Evolutionary conservation across 768 basidiomycete genomes (phyloP).

Genomic region (Tricholoma saponaceum): DNA sequence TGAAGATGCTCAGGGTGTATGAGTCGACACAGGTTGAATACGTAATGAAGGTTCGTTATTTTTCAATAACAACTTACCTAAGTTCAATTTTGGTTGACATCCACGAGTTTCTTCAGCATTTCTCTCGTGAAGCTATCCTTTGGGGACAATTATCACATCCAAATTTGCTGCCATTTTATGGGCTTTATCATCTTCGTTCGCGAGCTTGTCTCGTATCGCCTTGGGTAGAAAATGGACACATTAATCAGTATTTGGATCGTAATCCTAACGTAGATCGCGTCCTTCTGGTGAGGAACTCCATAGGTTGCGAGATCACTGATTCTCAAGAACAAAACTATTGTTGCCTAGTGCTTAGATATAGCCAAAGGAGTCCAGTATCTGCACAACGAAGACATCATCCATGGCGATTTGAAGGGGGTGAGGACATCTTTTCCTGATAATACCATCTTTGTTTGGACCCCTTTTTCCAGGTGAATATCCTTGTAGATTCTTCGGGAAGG

Average conservation of each 20-base stretch:
- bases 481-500: no score
- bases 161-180: constrained; percentile 28
- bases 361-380: no score
- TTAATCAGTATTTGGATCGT: constrained; percentile 23
- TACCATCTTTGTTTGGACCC: background rate
- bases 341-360: no score
- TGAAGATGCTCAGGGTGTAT: constrained; percentile 17
- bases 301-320: no score
- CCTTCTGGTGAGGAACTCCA: constrained; percentile 23
- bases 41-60: background rate
- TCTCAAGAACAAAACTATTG: no score
- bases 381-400: no score
- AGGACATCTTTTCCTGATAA: no score
- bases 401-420: no score
- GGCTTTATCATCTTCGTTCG: constrained; percentile 17
- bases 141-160: constrained; percentile 30
- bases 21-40: constrained; percentile 4
- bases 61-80: background rate
- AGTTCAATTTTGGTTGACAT: background rate
- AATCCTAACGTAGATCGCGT: constrained; percentile 21
- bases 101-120: constrained; percentile 4
- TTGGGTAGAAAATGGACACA: constrained; percentile 19
- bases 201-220: constrained; percentile 31
- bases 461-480: no score
- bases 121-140: constrained; percentile 12